Conservation (phyloP, 768 basidiomycete genomes). For the Kwoniella sp. region DNA sequence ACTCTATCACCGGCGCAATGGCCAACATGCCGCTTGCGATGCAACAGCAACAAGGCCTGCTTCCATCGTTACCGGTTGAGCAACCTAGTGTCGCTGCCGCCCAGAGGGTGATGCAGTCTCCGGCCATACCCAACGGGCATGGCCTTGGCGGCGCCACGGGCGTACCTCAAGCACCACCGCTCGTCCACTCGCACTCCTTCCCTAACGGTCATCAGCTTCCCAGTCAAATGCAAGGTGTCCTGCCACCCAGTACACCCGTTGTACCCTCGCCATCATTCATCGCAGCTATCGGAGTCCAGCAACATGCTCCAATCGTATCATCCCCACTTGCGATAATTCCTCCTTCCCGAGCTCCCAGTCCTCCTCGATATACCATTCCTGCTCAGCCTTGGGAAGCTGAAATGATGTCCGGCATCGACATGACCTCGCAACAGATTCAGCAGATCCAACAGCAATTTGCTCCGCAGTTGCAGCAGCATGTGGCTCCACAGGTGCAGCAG, state of each 20-base stretch:
- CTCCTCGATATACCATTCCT: conserved; percentile 39
- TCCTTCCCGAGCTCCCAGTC: conserved; percentile 45
- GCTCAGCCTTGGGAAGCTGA: conserved; percentile 28
- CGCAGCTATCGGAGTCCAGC: conserved; percentile 36
- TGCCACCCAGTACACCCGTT: conserved; percentile 38
- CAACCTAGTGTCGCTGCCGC: conserved; percentile 20
- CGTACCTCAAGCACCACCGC: conserved; percentile 27
- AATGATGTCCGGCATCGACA: conserved; percentile 14
- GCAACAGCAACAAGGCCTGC: conserved; percentile 18
- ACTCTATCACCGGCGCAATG: conserved; percentile 3
- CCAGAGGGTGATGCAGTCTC: neutral
- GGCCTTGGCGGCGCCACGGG: conserved; percentile 2
- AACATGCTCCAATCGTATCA: conserved; percentile 46
- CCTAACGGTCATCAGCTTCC: conserved; percentile 53
- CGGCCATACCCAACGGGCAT: conserved; percentile 17
- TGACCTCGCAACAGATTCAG: neutral
- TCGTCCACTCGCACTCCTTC: conserved; percentile 56
- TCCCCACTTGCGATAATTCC: conserved; percentile 49
- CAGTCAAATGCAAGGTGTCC: conserved; percentile 37
- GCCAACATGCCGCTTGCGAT: conserved; percentile 6
- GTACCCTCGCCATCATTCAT: conserved; percentile 36
- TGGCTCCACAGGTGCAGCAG: too few relatives aligned
- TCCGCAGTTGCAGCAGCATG: neutral
- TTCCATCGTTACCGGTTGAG: conserved; percentile 37
- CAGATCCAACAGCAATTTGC: neutral